Base-by-base conservation (phyloP, 2,329 filamentous ascomycete genomes). In the Purpureocillium takamizusanense region DNA sequence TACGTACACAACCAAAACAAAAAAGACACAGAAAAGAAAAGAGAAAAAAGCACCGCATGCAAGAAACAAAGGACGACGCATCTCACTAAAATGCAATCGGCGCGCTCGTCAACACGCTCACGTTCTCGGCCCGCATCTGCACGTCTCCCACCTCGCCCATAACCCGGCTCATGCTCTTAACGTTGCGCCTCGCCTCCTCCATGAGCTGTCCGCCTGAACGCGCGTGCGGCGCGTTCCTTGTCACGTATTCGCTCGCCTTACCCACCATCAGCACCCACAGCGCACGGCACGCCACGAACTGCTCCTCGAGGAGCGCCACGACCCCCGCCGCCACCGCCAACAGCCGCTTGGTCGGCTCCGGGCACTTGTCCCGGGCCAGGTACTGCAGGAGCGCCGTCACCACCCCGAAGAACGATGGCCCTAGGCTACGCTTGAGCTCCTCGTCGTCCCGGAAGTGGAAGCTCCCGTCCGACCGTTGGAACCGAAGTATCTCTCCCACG, bases 221-320 rank as follows among this genome's bases (percentile, higher is more conserved):
- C 21, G 6, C 21, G 21, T 25, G 21, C 21, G 21, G 5, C 21
- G 21, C 8, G 25, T 36, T 29, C 6, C 15, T 5, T 15, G 18
- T 7, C 13, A 38, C 17, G 31, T 18, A 38, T 30, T 33, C 30
- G 18, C 15, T 28, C 14, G 36, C 30, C 36, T 38, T 38, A 30
- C 21, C 15, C 30, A 28, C 36, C 36, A 38, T 38, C n/a, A 38
- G 36, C 36, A 38, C 31, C 36, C 36, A 38, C 23, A 38, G 36
- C 36, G 36, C 31, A n/a, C 10, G 36, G 31, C 36, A 38, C 8
- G 7, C 36, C 36, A 21, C 21, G 23, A 38, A 38, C 15, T 38
- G 36, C 30, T 33, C 36, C 31, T 38, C 36, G 13, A 38, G 15
- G 2, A 38, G 31, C 7, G 36, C 36, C 23, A 28, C 31, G 3